phyloP scores from a whole-genome alignment of 2,329 filamentous ascomycete species.

The Cladophialophora psammophila region DNA sequence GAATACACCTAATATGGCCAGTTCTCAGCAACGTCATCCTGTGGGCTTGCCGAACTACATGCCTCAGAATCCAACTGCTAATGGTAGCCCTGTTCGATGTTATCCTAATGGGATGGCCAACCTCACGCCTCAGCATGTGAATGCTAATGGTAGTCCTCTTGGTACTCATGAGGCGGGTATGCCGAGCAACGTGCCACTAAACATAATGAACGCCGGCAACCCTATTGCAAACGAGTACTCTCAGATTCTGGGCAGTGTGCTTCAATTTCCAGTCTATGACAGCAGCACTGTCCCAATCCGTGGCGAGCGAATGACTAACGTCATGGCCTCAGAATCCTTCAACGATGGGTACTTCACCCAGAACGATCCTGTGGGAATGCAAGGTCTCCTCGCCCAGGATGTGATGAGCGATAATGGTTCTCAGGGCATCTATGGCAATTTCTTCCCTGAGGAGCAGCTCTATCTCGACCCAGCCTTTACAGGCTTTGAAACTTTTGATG shows the following conservation, averaged over 20 bases:
- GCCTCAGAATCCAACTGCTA: not conserved
- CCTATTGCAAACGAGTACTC: not conserved
- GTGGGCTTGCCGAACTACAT: not conserved
- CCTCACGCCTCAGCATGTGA: not conserved
- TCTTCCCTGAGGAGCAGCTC: not conserved
- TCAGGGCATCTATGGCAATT: not conserved
- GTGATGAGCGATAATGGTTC: not conserved
- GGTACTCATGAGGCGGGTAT: not conserved
- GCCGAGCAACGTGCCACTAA: too few relatives aligned
- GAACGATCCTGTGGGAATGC: not conserved
- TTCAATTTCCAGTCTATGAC: not conserved
- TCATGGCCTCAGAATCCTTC: not conserved
- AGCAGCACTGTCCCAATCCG: not conserved
- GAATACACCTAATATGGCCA: not conserved
- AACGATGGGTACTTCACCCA: not conserved
- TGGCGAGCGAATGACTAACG: not conserved
- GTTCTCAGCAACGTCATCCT: not conserved
- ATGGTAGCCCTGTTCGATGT: not conserved
- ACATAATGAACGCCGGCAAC: too few relatives aligned
- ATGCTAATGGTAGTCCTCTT: not conserved
- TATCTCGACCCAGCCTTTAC: not conserved
- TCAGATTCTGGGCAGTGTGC: not conserved
- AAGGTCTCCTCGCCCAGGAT: not conserved
- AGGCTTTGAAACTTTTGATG: not conserved
- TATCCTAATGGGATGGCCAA: not conserved